Base-by-base conservation (phyloP, 2,329 filamentous ascomycete species). In the Nannizziopsis arthrosporioides region DNA sequence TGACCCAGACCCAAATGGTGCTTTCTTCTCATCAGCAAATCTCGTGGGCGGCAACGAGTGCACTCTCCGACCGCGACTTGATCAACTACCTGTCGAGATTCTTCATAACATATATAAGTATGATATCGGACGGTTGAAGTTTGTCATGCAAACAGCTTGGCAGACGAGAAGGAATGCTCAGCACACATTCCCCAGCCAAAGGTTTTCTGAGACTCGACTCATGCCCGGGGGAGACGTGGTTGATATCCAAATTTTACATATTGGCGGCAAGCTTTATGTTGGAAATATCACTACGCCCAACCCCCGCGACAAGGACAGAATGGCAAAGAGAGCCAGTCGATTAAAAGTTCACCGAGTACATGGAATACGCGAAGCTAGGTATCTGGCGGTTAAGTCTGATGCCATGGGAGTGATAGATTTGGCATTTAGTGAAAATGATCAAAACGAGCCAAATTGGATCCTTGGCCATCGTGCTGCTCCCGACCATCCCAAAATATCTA, bases 401-500 rank as follows among this genome's bases (percentile, higher is more conserved):
- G 50, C 38, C 38, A 40, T 51, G 44, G 50, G 50, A 11, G 42
- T 54, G 11, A 47, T 50, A 35, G 52, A 52, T 42, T 48, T 53
- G 48, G 49, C 51, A 45, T 52, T 53, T 34, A 15, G 40, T 44
- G 15, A 43, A 35, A 27, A 3, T n/a, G 32, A 19, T 6, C 31
- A 42, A 12, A 17, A 14, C 38, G 37, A 19, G 42, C 51, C 51
- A 39, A 32, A 53, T 30, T 53, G 49, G 47, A 41, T 53, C 42
- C 19, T 53, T 11, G 35, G 48, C 30, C 47, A 50, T 14, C 1
- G 1, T 37, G 40, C 51, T 38, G 31, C 40, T 34, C 51, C 45
- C 22, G 41, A 49, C 35, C 7, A 44, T 34, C 18, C n/a, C 15
- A 34, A 15, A 7, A 38, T 50, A 17, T 50, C 42, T 50, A 36